Evolutionary conservation across 2,329 filamentous ascomycete genomes (phyloP), one percentile per base, ranked within the genome.

Genomic region (Aspergillus sp.): DNA sequence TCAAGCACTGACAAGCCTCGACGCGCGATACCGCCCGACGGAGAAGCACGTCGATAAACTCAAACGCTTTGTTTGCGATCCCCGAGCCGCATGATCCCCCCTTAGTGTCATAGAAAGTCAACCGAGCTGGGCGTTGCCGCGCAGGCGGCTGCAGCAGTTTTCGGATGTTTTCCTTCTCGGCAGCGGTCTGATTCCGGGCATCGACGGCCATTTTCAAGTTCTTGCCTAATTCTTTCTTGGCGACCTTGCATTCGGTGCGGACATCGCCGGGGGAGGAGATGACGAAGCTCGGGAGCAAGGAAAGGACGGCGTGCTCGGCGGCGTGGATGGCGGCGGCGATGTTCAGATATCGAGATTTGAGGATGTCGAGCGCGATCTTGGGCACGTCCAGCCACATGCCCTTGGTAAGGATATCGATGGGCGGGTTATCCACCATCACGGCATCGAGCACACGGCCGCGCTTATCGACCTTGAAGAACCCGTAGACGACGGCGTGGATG

Each of bases 301-400:
- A 90, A 63, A 98, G 84, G 24, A 98, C 81, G 0, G 93, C 92
- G 73, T 99, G 95, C 76, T 98, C 92, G 2, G 95, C 94, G 0
- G 94, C 94, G 71, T 98, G 95, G 59, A 99, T 97, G 0, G 91
- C 91, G 0, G 89, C 95, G 0, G 92, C 94, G 10, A 94, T 84
- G 72, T 97, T 91, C 32, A 98, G 81, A 0, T 87, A 82, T 7
- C 88, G 82, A 0, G 84, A 84, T 46, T 88, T 84, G 1, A 99
- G 83, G 47, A 97, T 92, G 14, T 92, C 86, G 6, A 98, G 84
- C 0, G 92, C 92, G 1, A 75, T 75, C 62, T 87, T 88, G 0
- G 95, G 94, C 2, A 99, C 87, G 72, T 98, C 94, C 14, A 98
- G 84, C 95, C 95, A 99, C 87, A 97, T 91, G 45, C 93, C 95